Conservation (phyloP, 306 rosid species). For the Arachis hypogaea region DNA sequence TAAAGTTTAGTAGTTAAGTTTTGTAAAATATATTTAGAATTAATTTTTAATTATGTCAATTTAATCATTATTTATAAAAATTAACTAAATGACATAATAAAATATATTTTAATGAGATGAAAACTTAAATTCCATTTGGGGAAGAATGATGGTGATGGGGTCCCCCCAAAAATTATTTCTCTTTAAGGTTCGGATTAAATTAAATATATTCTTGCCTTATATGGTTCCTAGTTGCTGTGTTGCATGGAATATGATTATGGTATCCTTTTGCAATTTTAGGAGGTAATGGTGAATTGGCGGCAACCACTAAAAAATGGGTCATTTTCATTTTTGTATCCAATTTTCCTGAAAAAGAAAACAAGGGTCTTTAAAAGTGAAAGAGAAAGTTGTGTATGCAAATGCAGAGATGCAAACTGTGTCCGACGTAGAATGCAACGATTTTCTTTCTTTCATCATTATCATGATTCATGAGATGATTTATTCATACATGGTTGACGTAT, state of each 20-base stretch:
- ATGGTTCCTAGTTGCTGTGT: background rate
- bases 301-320: background rate
- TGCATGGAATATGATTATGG: background rate
- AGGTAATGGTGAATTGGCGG: background rate
- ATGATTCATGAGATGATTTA: background rate
- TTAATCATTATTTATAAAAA: too few relatives aligned
- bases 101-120: too few relatives aligned
- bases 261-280: background rate
- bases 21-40: too few relatives aligned
- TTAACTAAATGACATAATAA: too few relatives aligned
- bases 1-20: too few relatives aligned
- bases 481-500: background rate
- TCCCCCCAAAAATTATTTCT: background rate
- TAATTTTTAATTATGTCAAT: too few relatives aligned
- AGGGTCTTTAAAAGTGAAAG: constrained; percentile 16
- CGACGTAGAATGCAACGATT: constrained; percentile 25
- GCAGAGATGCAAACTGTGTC: constrained; percentile 5
- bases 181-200: background rate
- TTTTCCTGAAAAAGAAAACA: background rate
- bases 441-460: background rate
- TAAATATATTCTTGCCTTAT: background rate
- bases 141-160: background rate
- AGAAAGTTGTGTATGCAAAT: constrained; percentile 12
- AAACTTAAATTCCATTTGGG: too few relatives aligned
- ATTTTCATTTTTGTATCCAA: background rate